Conservation (phyloP, 2,329 filamentous ascomycete genomes). For the Venturia pyrina region DNA sequence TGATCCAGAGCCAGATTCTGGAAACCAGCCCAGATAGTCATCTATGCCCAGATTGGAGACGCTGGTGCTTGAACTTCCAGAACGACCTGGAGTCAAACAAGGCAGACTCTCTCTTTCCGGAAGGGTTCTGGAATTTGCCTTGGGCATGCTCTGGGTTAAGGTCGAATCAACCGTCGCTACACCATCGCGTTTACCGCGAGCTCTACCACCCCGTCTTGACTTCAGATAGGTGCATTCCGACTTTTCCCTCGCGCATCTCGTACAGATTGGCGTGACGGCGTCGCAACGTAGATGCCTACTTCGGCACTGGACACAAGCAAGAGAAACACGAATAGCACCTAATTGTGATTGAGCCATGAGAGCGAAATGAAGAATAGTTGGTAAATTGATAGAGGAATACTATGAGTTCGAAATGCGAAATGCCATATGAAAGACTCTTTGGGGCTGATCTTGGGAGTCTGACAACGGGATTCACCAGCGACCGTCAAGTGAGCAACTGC, state of each 20-base stretch:
- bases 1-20: background rate
- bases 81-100: background rate
- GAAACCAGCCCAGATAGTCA: background rate
- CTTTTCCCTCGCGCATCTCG: background rate
- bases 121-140: background rate
- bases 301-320: slow-evolving; percentile 10
- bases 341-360: background rate
- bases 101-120: background rate
- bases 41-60: background rate
- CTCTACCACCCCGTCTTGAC: background rate
- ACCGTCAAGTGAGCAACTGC: background rate
- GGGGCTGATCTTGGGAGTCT: background rate
- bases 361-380: background rate
- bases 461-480: background rate
- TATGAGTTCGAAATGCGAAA: too few species aligned
- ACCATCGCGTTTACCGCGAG: background rate
- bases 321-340: background rate
- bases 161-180: background rate
- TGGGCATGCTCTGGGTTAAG: background rate
- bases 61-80: background rate
- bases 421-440: too few species aligned
- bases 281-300: slow-evolving; percentile 7
- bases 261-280: slow-evolving; percentile 3
- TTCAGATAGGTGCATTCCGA: slow-evolving; percentile 1
- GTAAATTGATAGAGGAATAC: too few species aligned